Base-by-base conservation (phyloP, 2,329 filamentous ascomycete genomes). In the Alternaria alternata region DNA sequence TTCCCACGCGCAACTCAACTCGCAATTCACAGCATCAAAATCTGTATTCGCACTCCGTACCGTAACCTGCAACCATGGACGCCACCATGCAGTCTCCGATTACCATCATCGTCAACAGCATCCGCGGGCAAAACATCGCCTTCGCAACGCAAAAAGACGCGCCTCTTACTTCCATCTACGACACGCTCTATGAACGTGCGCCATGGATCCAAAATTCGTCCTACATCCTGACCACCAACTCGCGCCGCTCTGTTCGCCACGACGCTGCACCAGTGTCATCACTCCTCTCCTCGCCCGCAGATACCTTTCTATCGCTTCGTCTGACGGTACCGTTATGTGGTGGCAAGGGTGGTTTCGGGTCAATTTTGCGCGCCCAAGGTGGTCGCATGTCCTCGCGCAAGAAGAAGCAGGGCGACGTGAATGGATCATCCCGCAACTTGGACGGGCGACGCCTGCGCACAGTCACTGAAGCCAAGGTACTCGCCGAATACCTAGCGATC, bases 351-450 rank as follows among this genome's bases (percentile, higher is more conserved):
- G 95, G 95, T 73, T 99, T 99, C 77, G 95, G 95, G 54, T 98
- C 94, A 2, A 96, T 99, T 79, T 88, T 99, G 38, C 92, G 96
- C 75, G 95, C 96, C 0, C 95, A 95, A 3, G 95, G 96, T 75
- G 95, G 96, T 41, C 94, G 96, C 81, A 99, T 99, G 95, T 96
- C 93, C 3, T 94, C 92, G n/a, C 88, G 89, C 69, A 96, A 96
- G 83, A 95, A 94, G 84, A 90, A 90, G 73, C 90, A 90, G 57
- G 89, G 88, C 54, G 93, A 96, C 38, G 89, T 93, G 63, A 94
- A 96, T 73, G 94, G 89, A 24, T 97, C 94, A 3, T 97, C 92
- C 75, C 89, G 95, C 65, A 99, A 98, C 68, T 85, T 99, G 2
- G 95, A 98, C 72, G 95, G 95, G 0, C 89, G 95, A 22, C 87